Conservation (phyloP, 805 yeast species). For the Schwanniomyces sp. region DNA sequence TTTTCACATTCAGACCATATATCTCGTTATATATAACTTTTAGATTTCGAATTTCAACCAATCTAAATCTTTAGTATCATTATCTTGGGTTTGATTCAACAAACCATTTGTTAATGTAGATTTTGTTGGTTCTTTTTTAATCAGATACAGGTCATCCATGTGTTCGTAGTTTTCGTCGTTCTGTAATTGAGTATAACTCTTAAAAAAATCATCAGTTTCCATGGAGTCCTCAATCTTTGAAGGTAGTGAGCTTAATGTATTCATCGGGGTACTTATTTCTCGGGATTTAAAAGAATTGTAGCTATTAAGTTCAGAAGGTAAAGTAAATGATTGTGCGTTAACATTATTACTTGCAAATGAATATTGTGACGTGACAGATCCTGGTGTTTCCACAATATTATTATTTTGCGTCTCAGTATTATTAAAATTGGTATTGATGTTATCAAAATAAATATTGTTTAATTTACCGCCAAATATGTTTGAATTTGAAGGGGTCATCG, state of each 20-base stretch:
- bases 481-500: slow-evolving; percentile 24
- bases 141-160: slow-evolving; percentile 5
- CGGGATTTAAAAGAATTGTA: slow-evolving; percentile 4
- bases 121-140: slow-evolving; percentile 4
- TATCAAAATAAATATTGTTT: slow-evolving; percentile 5
- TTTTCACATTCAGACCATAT: no score
- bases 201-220: slow-evolving; percentile 9
- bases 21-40: not conserved
- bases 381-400: slow-evolving; percentile 9
- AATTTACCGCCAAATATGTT: slow-evolving; percentile 21
- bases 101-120: slow-evolving; percentile 13
- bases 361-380: slow-evolving; percentile 11
- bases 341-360: slow-evolving; percentile 8
- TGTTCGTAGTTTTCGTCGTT: slow-evolving; percentile 1
- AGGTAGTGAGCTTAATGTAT: slow-evolving; percentile 1
- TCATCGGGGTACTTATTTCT: not conserved
- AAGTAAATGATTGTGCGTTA: slow-evolving; percentile 6
- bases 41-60: slow-evolving; percentile 33
- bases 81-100: slow-evolving; percentile 9
- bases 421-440: not conserved
- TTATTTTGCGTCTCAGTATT: not conserved
- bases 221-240: slow-evolving; percentile 2
- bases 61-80: slow-evolving; percentile 24
- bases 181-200: slow-evolving; percentile 2
- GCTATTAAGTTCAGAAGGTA: slow-evolving; percentile 6